Percentiles rank a stretch among this genome's conserved stretches.
These are phyloP conservation scores for Grigorovia transvaalensis DNA, from an alignment of 805 yeast genomes.

Conservation along the genomic window DNA sequence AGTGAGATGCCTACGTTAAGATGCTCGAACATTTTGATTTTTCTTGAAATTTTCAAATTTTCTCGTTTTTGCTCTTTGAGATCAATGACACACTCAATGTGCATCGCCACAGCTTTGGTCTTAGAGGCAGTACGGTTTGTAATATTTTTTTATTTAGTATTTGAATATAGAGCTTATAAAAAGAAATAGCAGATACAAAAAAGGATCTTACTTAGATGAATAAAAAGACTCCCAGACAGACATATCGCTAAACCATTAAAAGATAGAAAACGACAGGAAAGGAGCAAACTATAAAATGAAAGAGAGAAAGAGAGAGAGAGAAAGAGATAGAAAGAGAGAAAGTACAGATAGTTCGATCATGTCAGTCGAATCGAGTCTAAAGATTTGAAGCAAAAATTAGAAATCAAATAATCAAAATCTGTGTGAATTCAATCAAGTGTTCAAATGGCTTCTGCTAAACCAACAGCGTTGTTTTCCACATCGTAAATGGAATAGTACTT, in stretches of 20 bases:
- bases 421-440: background rate
- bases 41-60: background rate
- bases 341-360: background rate
- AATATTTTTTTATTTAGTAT: background rate
- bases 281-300: background rate
- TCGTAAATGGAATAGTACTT: slow-evolving; percentile 91
- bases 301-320: background rate
- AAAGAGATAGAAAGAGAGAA: background rate
- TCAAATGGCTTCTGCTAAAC: slow-evolving; percentile 72
- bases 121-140: background rate
- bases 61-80: background rate
- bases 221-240: background rate
- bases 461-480: slow-evolving; percentile 82
- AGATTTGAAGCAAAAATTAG: too few species aligned
- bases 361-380: background rate
- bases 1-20: too few species aligned
- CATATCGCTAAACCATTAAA: too few species aligned
- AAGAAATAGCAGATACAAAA: background rate
- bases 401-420: too few species aligned
- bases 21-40: too few species aligned
- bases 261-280: background rate
- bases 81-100: background rate
- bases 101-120: background rate
- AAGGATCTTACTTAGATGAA: background rate
- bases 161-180: background rate